Percentiles rank a stretch among this genome's conserved stretches.
Evolutionary conservation across 768 basidiomycete species (phyloP).

Genomic region (Hirschioporus abietinus): DNA sequence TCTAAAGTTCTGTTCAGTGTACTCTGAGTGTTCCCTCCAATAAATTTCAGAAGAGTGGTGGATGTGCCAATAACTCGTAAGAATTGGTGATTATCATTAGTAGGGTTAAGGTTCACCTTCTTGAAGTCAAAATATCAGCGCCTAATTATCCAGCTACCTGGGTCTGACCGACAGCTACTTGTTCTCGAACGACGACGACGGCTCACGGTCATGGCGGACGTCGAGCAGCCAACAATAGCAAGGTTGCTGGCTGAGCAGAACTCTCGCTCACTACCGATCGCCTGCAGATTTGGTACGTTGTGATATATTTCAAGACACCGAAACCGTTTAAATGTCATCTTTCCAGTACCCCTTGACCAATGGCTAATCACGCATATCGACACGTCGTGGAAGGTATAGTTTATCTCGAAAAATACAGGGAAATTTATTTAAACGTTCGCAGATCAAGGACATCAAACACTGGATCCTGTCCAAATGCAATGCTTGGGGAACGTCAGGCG

Average conservation of each 20-base stretch:
- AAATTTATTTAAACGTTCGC: not conserved
- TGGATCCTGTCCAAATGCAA: slow-evolving; percentile 57
- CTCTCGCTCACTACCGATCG: slow-evolving; percentile 31
- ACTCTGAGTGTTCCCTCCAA: no score
- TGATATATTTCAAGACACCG: slow-evolving; percentile 8
- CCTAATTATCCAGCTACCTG: no score
- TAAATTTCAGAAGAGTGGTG: no score
- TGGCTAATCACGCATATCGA: slow-evolving; percentile 72
- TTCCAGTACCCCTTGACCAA: slow-evolving; percentile 63
- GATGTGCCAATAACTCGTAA: no score
- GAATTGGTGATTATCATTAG: no score
- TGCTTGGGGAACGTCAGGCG: slow-evolving; percentile 12
- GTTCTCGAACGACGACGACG: not conserved
- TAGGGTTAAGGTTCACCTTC: no score
- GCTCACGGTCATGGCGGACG: not conserved
- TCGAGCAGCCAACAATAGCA: not conserved
- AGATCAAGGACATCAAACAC: slow-evolving; percentile 53
- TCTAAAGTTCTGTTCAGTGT: no score
- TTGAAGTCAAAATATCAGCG: no score
- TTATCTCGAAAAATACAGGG: no score
- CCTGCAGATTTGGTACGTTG: slow-evolving; percentile 52
- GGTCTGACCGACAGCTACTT: no score
- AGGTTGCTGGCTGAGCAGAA: slow-evolving; percentile 12
- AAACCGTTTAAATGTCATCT: not conserved
- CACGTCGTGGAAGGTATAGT: slow-evolving; percentile 41